These are phyloP conservation scores for Picochlorum sp. DNA, from an alignment of 139 green algal species.

Conservation along the genomic window DNA sequence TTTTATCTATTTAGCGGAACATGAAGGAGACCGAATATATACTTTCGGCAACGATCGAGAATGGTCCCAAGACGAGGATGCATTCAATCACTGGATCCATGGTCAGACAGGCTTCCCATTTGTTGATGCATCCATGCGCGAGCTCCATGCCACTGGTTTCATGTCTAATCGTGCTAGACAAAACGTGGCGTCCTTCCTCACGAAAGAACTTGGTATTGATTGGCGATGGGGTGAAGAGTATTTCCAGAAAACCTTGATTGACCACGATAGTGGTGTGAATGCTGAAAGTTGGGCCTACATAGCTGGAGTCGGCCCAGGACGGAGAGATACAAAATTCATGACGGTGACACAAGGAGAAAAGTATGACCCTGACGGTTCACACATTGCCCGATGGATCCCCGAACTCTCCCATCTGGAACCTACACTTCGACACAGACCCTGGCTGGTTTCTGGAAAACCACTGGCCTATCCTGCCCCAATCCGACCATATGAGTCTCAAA, in stretches of 20 bases:
- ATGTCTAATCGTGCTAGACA: constrained; percentile 76
- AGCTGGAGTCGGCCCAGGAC: constrained; percentile 37
- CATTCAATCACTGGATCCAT: constrained; percentile 36
- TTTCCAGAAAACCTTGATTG: constrained; percentile 65
- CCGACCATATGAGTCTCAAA: constrained; percentile 13
- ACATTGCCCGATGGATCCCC: constrained; percentile 37
- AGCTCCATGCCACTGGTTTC: constrained; percentile 67
- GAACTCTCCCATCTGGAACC: constrained; percentile 27
- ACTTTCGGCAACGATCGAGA: background rate
- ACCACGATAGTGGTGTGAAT: constrained; percentile 65
- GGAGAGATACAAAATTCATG: constrained; percentile 39
- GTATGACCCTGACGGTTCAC: constrained; percentile 40
- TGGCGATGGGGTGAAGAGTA: constrained; percentile 65
- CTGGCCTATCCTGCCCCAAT: constrained; percentile 12
- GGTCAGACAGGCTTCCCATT: constrained; percentile 70
- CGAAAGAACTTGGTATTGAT: constrained; percentile 58
- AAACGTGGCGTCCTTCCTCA: constrained; percentile 46
- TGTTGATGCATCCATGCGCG: constrained; percentile 79
- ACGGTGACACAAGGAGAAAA: constrained; percentile 48
- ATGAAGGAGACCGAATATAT: too few species aligned
- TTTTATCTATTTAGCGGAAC: constrained; percentile 31
- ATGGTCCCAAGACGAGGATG: constrained; percentile 24
- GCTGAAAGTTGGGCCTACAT: constrained; percentile 61
- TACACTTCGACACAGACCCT: background rate
- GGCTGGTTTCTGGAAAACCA: background rate